phyloP scores from a whole-genome alignment of 352 stramenopile species.

The Globisporangium yorkense region DNA sequence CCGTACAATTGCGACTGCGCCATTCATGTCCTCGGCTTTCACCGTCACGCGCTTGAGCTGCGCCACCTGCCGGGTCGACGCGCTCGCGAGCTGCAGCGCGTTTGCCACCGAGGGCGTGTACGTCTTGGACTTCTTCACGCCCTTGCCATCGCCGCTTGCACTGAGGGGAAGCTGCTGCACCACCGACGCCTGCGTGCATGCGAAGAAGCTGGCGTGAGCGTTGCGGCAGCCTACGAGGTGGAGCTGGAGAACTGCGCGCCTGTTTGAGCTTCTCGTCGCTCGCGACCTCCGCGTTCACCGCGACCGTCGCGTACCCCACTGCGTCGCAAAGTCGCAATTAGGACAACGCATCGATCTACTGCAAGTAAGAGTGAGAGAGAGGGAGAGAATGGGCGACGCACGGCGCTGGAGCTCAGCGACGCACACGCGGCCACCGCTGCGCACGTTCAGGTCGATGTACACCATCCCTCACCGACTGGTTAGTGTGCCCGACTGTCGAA shows the following conservation, averaged over 20 bases:
- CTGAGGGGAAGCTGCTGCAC: constrained; percentile 30
- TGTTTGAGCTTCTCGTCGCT: constrained; percentile 46
- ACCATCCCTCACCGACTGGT: constrained; percentile 17
- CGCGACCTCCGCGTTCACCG: constrained; percentile 56
- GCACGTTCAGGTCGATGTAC: constrained; percentile 78
- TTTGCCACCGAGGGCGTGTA: constrained; percentile 40
- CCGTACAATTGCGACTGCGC: constrained; percentile 52
- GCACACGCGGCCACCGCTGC: constrained; percentile 37
- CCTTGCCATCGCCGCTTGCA: constrained; percentile 25
- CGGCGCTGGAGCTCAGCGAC: constrained; percentile 54
- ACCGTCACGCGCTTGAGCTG: constrained; percentile 74
- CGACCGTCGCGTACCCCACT: constrained; percentile 68
- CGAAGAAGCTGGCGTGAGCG: neutral
- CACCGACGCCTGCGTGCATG: constrained; percentile 11
- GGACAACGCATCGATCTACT: no score
- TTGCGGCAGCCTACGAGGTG: no score
- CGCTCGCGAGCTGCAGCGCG: constrained; percentile 34
- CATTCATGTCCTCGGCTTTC: constrained; percentile 67
- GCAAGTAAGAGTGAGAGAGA: neutral
- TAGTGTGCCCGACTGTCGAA: no score
- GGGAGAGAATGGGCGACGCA: constrained; percentile 16
- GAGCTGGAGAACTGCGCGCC: constrained; percentile 5
- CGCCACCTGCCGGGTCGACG: constrained; percentile 18
- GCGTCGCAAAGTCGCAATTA: neutral
- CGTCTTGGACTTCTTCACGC: constrained; percentile 59